A percentile compares a stretch with the other conserved stretches of the same genome.
phyloP scores from a whole-genome alignment of 176 grass and related monocot species.

The Guadua angustifolia region DNA sequence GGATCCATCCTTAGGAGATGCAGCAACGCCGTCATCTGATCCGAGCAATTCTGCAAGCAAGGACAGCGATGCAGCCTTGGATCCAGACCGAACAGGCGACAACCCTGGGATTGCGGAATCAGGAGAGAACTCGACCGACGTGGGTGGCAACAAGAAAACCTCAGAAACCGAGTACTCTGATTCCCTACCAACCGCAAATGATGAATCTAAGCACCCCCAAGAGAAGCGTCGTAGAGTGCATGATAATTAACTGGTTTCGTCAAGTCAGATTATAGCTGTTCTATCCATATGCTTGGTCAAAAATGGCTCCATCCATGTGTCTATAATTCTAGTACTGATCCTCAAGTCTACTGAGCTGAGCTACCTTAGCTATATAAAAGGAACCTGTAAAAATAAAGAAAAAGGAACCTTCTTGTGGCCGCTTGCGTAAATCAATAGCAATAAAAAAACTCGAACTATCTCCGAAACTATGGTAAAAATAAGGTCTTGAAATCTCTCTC shows the following conservation, averaged over 20 bases:
- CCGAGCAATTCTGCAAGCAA: conserved; percentile 17
- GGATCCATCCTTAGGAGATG: conserved; percentile 43
- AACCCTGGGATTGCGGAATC: not conserved
- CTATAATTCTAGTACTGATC: not conserved
- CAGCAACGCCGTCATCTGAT: conserved; percentile 31
- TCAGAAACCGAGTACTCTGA: conserved; percentile 31
- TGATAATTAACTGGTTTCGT: conserved; percentile 31
- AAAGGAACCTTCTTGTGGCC: conserved; percentile 25
- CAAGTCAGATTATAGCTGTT: conserved; percentile 32
- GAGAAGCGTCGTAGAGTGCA: conserved; percentile 48
- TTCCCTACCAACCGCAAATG: conserved; percentile 1
- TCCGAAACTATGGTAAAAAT: conserved; percentile 25
- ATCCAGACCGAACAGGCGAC: conserved; percentile 29
- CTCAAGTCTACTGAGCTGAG: conserved; percentile 27
- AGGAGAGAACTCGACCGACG: not conserved
- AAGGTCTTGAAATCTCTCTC: conserved; percentile 30
- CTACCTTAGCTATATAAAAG: conserved; percentile 36
- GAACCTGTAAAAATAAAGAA: not conserved
- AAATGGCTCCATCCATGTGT: conserved; percentile 24
- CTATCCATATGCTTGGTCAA: conserved; percentile 24
- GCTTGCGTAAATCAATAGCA: conserved; percentile 44
- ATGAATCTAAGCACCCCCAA: conserved; percentile 19
- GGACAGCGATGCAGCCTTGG: conserved; percentile 9
- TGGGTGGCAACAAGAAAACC: conserved; percentile 47
- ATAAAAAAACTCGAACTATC: conserved; percentile 38